Conservation (phyloP, 2,329 filamentous ascomycete genomes). For the Sodiomyces alkalinus region DNA sequence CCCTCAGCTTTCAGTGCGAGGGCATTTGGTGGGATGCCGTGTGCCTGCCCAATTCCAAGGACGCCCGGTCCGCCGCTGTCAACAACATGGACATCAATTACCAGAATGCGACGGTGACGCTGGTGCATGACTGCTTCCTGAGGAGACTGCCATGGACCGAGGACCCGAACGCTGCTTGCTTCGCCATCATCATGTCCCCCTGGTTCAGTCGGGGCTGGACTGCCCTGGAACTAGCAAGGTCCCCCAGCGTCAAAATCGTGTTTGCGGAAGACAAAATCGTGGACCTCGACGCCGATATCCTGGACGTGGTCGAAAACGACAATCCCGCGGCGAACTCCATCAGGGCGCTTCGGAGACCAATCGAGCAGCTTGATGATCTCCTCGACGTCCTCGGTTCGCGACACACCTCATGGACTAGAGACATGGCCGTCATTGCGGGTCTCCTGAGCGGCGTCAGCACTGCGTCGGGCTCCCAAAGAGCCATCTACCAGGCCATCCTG, state of each 20-base stretch:
- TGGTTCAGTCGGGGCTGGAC: slow-evolving; percentile 12
- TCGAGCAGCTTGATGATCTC: too few species aligned
- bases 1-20: slow-evolving; percentile 9
- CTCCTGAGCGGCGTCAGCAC: too few species aligned
- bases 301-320: too few species aligned
- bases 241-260: background rate
- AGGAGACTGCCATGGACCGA: slow-evolving; percentile 1
- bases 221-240: slow-evolving; percentile 8
- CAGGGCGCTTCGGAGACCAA: too few species aligned
- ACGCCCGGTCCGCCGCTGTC: slow-evolving; percentile 8
- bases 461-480: too few species aligned
- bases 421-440: too few species aligned
- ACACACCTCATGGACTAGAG: too few species aligned
- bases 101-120: slow-evolving; percentile 6
- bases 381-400: too few species aligned
- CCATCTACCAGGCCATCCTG: too few species aligned
- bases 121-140: slow-evolving; percentile 10
- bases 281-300: background rate
- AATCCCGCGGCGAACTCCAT: too few species aligned
- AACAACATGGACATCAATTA: slow-evolving; percentile 12
- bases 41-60: slow-evolving; percentile 11
- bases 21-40: slow-evolving; percentile 18
- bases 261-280: background rate
- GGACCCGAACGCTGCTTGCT: slow-evolving; percentile 4
- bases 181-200: slow-evolving; percentile 9